Evolutionary conservation across 2,329 filamentous ascomycete genomes (phyloP).

Genomic region (Hypoxylon sp.): DNA sequence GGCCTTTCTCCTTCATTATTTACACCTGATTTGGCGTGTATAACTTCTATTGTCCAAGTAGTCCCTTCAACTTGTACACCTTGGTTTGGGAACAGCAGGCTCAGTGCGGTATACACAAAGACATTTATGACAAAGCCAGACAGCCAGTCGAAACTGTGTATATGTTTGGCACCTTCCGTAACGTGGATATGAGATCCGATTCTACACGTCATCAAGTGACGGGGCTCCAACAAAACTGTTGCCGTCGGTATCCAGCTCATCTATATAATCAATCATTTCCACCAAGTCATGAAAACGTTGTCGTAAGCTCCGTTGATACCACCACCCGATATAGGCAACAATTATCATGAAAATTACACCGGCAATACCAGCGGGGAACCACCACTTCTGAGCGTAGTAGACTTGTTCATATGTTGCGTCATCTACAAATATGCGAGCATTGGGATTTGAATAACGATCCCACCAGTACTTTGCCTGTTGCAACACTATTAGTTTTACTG

Average conservation of each 20-base stretch:
- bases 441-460: slow-evolving; percentile 18
- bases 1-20: too few species aligned
- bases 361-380: slow-evolving; percentile 25
- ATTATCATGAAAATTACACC: slow-evolving; percentile 19
- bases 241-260: not conserved
- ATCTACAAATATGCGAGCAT: slow-evolving; percentile 23
- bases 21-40: too few species aligned
- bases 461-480: slow-evolving; percentile 21
- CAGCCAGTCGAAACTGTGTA: too few species aligned
- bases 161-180: too few species aligned
- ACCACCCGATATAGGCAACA: slow-evolving; percentile 27
- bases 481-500: not conserved
- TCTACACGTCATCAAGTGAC: not conserved
- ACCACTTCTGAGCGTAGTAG: slow-evolving; percentile 25
- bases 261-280: slow-evolving; percentile 16
- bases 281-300: slow-evolving; percentile 22
- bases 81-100: too few species aligned
- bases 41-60: too few species aligned
- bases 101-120: too few species aligned
- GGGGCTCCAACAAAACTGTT: too few species aligned
- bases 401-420: slow-evolving; percentile 25
- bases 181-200: too few species aligned
- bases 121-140: too few species aligned
- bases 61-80: too few species aligned
- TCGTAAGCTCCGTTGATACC: slow-evolving; percentile 28